Conservation (phyloP, 129 eudicot species). For the Pittosporum tobira region DNA sequence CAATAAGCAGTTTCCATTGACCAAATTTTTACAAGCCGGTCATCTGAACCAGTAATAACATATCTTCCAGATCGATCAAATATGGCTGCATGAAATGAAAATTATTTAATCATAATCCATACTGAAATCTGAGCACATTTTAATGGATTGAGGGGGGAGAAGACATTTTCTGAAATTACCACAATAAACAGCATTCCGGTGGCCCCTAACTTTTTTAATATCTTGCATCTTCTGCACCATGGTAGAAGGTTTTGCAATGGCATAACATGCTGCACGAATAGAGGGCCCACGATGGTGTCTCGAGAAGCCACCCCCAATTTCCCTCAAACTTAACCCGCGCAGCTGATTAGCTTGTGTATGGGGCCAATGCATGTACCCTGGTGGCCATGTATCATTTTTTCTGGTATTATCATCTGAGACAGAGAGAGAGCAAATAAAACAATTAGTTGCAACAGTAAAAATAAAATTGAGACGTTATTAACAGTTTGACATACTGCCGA, state of each 20-base stretch:
- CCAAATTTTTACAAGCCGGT: slow-evolving; percentile 98
- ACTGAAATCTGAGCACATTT: background rate
- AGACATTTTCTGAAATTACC: slow-evolving; percentile 24
- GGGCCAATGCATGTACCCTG: slow-evolving; percentile 81
- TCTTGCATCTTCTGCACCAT: slow-evolving; percentile 90
- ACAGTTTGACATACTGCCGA: slow-evolving; percentile 40
- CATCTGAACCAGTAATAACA: slow-evolving; percentile 98
- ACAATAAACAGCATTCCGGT: slow-evolving; percentile 90
- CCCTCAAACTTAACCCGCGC: slow-evolving; percentile 73
- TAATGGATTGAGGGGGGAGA: background rate
- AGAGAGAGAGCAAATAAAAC: background rate
- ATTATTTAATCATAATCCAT: background rate
- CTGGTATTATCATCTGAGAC: slow-evolving; percentile 37
- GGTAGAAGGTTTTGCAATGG: slow-evolving; percentile 88
- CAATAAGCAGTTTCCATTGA: slow-evolving; percentile 98
- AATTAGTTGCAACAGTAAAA: background rate
- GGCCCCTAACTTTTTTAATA: slow-evolving; percentile 69
- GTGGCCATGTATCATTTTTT: slow-evolving; percentile 39
- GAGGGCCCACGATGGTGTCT: slow-evolving; percentile 93
- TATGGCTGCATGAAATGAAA: slow-evolving; percentile 47
- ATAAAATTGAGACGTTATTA: background rate
- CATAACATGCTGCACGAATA: slow-evolving; percentile 73
- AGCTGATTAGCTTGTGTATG: slow-evolving; percentile 83
- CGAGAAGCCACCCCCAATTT: slow-evolving; percentile 88
- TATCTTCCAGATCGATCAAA: slow-evolving; percentile 91